Base-by-base conservation (phyloP, 768 basidiomycete genomes). In the Collybia sp. region DNA sequence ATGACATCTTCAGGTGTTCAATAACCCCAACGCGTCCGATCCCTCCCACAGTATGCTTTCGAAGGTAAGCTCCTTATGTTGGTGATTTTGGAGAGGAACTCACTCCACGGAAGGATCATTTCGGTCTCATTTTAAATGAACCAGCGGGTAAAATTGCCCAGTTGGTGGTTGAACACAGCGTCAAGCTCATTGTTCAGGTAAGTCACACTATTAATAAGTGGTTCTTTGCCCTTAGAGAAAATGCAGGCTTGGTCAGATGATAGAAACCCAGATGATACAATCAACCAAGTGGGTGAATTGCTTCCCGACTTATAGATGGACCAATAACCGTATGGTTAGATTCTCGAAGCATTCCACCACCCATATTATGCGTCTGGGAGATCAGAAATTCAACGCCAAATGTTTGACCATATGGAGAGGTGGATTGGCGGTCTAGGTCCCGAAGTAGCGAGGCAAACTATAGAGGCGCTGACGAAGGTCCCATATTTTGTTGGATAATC, bases 91-190 rank as follows among this genome's bases (percentile, higher is more conserved):
- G 36, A 36, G 42, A 36, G 13, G 15, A 10, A 43, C 44, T 31
- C 33, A 46, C 43, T 47, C 36, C 31, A 8, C 8, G 38, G 20
- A 40, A 84, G 80, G 85, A 86, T 57, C 84, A 87, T 61, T 85
- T 88, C 55, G 77, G 69, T 4, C 73, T 85, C 36, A 81, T 85
- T 43, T 67, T 86, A 43, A 88, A 87, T 58, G 82, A 86, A 55
- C 83, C 85, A 0, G 85, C 85, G 10, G 85, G 85, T 3, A 82
- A 84, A 58, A 79, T 87, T 42, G 85, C 85, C 6, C 73, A 78
- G 55, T 61, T 83, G 19, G 75, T 89, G 12, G 84, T 86, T 11
- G 75, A 79, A 53, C 62, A 88, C 58, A 64, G 68, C 11, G 82
- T 84, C 44, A 75, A 75, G 44, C 63, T 78, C 18, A 75, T 88